phyloP scores from a whole-genome alignment of 148 eudicot species.

The Dysphania ambrosioides region DNA sequence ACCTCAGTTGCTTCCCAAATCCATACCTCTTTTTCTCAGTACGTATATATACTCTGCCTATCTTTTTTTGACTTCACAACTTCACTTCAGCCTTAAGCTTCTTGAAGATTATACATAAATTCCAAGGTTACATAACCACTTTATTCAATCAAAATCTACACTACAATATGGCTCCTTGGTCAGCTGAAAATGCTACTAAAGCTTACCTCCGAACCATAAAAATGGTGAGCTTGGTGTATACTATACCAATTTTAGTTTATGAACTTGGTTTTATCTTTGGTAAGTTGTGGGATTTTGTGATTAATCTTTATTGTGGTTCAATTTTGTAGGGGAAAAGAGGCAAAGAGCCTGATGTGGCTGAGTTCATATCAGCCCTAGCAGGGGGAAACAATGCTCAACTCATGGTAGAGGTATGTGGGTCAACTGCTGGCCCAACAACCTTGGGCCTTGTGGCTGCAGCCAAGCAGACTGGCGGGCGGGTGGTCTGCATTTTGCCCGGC shows the following conservation, averaged over 20 bases:
- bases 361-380: slow-evolving; percentile 44
- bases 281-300: neutral
- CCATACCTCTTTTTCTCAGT: neutral
- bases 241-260: neutral
- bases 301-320: neutral
- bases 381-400: slow-evolving; percentile 38
- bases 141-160: neutral
- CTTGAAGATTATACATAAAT: neutral
- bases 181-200: slow-evolving; percentile 44
- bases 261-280: neutral
- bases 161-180: slow-evolving; percentile 32
- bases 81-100: slow-evolving; percentile 4
- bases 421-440: slow-evolving; percentile 31
- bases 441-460: slow-evolving; percentile 39
- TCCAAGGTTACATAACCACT: neutral
- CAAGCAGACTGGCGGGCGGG: slow-evolving; percentile 35
- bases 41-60: slow-evolving; percentile 15
- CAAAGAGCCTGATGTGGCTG: slow-evolving; percentile 38
- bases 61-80: neutral
- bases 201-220: slow-evolving; percentile 39
- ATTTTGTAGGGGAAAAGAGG: slow-evolving; percentile 40
- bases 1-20: slow-evolving; percentile 28
- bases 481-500: slow-evolving; percentile 33
- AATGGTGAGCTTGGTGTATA: slow-evolving; percentile 26
- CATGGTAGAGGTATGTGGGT: slow-evolving; percentile 33